Percentiles rank a stretch among this genome's conserved stretches.
These are phyloP conservation scores for Anisodus tanguticus DNA, from an alignment of 257 asterid species.

Conservation along the genomic window DNA sequence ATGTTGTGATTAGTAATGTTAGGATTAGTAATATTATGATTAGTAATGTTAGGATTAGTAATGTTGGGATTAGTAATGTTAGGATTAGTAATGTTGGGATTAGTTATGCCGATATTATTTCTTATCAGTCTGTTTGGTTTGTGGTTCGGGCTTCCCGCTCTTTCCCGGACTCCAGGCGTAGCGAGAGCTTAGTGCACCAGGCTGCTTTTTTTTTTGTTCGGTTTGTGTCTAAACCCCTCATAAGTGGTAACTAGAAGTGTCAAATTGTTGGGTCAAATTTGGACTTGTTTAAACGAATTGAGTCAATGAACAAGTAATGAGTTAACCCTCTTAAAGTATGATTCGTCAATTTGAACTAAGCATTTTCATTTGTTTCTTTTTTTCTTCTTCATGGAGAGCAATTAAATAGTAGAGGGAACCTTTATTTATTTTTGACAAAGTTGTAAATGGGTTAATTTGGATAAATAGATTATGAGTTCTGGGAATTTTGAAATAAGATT, in stretches of 20 bases:
- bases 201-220: not conserved
- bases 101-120: too few species aligned
- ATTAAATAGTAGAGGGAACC: not conserved
- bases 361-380: not conserved
- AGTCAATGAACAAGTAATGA: not conserved
- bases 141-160: too few species aligned
- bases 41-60: too few species aligned
- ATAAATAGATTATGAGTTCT: not conserved
- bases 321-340: not conserved
- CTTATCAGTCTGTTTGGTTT: too few species aligned
- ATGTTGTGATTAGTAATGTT: too few species aligned
- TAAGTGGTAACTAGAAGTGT: too few species aligned
- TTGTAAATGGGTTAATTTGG: not conserved
- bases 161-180: too few species aligned
- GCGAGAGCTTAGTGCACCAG: too few species aligned
- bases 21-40: too few species aligned
- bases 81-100: too few species aligned
- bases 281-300: not conserved
- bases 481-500: not conserved
- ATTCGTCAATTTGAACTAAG: not conserved
- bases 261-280: not conserved
- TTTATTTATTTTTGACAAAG: not conserved
- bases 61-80: too few species aligned
- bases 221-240: slow-evolving; percentile 35
- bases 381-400: not conserved